Percentiles rank a stretch among this genome's conserved stretches.
Conservation (phyloP, 495 filamentous ascomycete species). For the Pyrenopolyporus hunteri region DNA sequence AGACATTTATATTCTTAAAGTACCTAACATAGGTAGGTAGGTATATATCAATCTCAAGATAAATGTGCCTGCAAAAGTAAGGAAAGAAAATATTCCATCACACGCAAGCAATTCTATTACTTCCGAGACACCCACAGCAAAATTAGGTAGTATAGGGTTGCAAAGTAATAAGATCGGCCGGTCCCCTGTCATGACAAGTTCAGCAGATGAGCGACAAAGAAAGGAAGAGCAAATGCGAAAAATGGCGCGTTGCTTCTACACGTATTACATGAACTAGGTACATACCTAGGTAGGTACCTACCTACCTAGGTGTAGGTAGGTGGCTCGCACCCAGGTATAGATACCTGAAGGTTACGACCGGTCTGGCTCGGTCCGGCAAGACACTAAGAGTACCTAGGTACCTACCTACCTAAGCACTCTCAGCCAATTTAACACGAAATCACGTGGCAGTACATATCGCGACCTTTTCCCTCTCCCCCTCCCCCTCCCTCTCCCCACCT, state of each 20-base stretch:
- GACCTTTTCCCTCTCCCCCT: background rate
- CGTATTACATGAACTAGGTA: background rate
- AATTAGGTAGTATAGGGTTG: background rate
- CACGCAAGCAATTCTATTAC: background rate
- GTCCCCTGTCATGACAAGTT: conserved; percentile 21
- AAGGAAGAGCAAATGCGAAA: conserved; percentile 23
- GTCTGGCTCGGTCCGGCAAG: background rate
- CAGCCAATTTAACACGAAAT: conserved; percentile 34
- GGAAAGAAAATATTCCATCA: background rate
- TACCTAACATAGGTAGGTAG: background rate
- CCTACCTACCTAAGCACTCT: conserved; percentile 2
- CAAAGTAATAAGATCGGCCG: conserved; percentile 24
- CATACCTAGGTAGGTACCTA: too few species aligned
- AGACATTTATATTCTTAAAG: too few species aligned
- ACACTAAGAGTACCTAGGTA: background rate
- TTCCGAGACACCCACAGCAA: background rate
- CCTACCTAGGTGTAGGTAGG: too few species aligned
- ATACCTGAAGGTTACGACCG: background rate
- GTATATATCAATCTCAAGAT: too few species aligned
- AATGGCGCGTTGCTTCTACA: conserved; percentile 33
- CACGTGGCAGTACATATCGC: conserved; percentile 18
- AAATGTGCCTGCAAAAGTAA: too few species aligned
- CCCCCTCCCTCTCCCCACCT: background rate
- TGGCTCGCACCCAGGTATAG: too few species aligned
- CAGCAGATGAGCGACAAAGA: background rate